Percentiles rank a stretch among this genome's conserved stretches.
Conservation (phyloP, 2,329 filamentous ascomycete species). For the Zymoseptoria tritici region DNA sequence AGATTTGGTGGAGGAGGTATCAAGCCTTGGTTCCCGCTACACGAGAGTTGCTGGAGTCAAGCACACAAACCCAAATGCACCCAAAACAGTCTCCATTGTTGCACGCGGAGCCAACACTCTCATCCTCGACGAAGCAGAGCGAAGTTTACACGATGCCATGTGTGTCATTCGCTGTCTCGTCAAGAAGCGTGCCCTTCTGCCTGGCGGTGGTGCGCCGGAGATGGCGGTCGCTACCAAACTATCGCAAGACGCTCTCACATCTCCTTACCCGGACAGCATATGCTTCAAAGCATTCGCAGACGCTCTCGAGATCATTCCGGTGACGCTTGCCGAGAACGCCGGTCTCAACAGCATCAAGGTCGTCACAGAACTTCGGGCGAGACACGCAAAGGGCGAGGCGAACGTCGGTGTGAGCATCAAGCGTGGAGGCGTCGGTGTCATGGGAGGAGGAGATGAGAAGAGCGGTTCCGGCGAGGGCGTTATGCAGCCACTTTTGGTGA, state of each 20-base stretch:
- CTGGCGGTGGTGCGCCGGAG: constrained; percentile 91
- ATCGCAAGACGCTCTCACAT: constrained; percentile 69
- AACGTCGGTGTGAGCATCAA: constrained; percentile 98
- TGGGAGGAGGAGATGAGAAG: constrained; percentile 55
- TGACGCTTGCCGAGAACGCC: constrained; percentile 93
- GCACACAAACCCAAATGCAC: constrained; percentile 50
- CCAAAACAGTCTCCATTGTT: constrained; percentile 84
- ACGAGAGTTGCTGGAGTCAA: constrained; percentile 93
- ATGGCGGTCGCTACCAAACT: constrained; percentile 91
- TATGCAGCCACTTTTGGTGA: constrained; percentile 88
- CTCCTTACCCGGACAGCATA: constrained; percentile 88
- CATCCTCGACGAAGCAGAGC: constrained; percentile 94
- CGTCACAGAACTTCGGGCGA: constrained; percentile 87
- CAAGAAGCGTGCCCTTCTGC: constrained; percentile 99
- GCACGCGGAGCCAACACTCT: constrained; percentile 89
- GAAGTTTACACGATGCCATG: constrained; percentile 91
- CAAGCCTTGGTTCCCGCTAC: constrained; percentile 79
- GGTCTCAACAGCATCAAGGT: constrained; percentile 98
- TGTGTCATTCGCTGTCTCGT: constrained; percentile 96
- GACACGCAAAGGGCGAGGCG: constrained; percentile 89
- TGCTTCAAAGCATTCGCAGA: constrained; percentile 99
- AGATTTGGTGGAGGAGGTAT: constrained; percentile 87
- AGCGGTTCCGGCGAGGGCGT: constrained; percentile 51
- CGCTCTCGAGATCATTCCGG: constrained; percentile 93
- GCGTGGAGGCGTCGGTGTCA: constrained; percentile 90